phyloP scores from a whole-genome alignment of 2,329 filamentous ascomycete genomes.

The Fusarium tuaranense region DNA sequence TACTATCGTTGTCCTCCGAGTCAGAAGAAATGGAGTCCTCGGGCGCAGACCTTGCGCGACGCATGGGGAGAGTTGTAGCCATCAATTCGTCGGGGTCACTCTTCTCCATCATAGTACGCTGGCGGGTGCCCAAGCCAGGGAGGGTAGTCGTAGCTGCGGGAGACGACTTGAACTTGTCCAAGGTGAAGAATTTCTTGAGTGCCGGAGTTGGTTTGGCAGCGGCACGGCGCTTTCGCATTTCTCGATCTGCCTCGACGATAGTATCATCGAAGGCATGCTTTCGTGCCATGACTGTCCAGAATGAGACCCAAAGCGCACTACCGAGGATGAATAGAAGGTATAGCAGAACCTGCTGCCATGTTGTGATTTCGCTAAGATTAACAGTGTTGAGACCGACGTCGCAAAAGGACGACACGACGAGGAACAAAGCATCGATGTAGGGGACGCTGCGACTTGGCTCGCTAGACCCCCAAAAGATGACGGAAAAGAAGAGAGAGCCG shows the following conservation, averaged over 20 bases:
- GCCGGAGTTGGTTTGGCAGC: slow-evolving; percentile 4
- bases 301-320: slow-evolving; percentile 74
- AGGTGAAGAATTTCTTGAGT: slow-evolving; percentile 34
- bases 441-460: slow-evolving; percentile 62
- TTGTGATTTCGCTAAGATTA: slow-evolving; percentile 72
- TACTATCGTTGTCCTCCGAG: slow-evolving; percentile 38
- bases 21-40: slow-evolving; percentile 29
- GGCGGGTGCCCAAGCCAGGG: slow-evolving; percentile 36
- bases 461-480: slow-evolving; percentile 72
- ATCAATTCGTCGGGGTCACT: slow-evolving; percentile 11
- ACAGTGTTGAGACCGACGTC: slow-evolving; percentile 76
- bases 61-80: slow-evolving; percentile 18
- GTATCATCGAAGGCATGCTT: slow-evolving; percentile 70
- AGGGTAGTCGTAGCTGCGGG: slow-evolving; percentile 16
- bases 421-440: slow-evolving; percentile 75
- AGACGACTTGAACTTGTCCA: slow-evolving; percentile 36
- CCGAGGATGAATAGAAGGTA: slow-evolving; percentile 75
- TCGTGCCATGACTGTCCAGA: slow-evolving; percentile 71
- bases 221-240: slow-evolving; percentile 40
- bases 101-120: slow-evolving; percentile 28
- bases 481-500: slow-evolving; percentile 65
- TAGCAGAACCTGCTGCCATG: slow-evolving; percentile 75
- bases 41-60: slow-evolving; percentile 35
- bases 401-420: slow-evolving; percentile 75
- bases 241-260: slow-evolving; percentile 58